Evolutionary conservation across 306 rosid species (phyloP).

Genomic region (Prunus salicina): DNA sequence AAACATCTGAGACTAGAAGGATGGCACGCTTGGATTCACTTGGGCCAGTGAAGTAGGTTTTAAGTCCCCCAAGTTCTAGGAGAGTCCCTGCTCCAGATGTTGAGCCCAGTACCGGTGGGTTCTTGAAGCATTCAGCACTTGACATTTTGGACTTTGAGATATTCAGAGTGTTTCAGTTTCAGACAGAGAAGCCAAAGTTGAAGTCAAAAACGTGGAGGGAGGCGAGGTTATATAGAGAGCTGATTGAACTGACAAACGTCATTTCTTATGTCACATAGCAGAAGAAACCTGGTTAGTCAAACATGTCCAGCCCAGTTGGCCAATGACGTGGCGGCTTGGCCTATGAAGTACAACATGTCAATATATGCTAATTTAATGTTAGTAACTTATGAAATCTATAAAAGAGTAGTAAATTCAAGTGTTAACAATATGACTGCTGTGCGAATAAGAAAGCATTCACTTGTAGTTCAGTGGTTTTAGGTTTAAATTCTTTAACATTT

Average conservation of each 20-base stretch:
- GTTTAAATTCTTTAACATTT: too few species aligned
- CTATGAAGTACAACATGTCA: neutral
- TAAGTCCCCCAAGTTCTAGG: slow-evolving; percentile 39
- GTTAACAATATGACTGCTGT: too few species aligned
- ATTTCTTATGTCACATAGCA: neutral
- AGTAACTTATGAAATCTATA: too few species aligned
- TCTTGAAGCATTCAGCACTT: slow-evolving; percentile 40
- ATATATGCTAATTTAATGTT: too few species aligned
- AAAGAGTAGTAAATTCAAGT: too few species aligned
- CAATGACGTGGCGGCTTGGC: neutral
- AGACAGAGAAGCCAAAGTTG: neutral
- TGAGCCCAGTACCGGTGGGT: slow-evolving; percentile 37
- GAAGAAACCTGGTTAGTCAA: too few species aligned
- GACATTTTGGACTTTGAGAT: slow-evolving; percentile 22
- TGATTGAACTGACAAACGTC: neutral
- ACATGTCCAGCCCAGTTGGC: neutral
- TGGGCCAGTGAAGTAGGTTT: slow-evolving; percentile 42
- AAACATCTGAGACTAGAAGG: slow-evolving; percentile 45
- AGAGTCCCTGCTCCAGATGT: slow-evolving; percentile 32
- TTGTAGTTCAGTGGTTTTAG: too few species aligned
- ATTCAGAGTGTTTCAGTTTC: too few species aligned
- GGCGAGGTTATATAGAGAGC: neutral
- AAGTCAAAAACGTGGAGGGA: neutral
- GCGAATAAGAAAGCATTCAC: too few species aligned
- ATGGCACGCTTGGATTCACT: slow-evolving; percentile 40